Evolutionary conservation across 2,329 filamentous ascomycete genomes (phyloP).

Genomic region (Chaetomium sp.): DNA sequence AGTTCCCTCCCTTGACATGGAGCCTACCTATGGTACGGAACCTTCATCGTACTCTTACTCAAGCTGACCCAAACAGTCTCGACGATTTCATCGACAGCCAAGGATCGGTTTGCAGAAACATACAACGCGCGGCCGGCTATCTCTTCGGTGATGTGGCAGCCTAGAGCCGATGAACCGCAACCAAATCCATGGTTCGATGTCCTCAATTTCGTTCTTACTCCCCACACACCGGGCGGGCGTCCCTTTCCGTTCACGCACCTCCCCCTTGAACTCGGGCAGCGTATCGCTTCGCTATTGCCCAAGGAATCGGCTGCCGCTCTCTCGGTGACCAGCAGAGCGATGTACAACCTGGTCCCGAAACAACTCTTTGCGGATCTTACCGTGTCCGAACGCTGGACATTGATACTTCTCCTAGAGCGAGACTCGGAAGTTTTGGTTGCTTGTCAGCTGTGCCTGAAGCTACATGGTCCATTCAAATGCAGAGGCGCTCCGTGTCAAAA

Average conservation of each 20-base stretch:
- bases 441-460: slow-evolving; percentile 2
- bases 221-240: not conserved
- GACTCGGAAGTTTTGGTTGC: slow-evolving; percentile 1
- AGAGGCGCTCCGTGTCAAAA: not conserved
- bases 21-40: too few species aligned
- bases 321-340: not conserved
- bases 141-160: too few species aligned
- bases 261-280: not conserved
- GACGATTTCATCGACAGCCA: too few species aligned
- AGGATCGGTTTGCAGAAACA: too few species aligned
- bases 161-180: too few species aligned
- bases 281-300: not conserved
- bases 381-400: not conserved
- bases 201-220: not conserved
- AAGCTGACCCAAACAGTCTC: too few species aligned
- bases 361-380: not conserved
- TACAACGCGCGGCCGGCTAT: too few species aligned
- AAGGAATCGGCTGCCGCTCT: slow-evolving; percentile 1
- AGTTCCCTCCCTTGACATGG: too few species aligned
- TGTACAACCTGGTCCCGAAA: not conserved
- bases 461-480: not conserved
- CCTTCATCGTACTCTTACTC: too few species aligned
- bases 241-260: not conserved
- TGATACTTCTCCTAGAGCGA: slow-evolving; percentile 2
- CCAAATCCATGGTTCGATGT: not conserved